These are phyloP conservation scores for Nemania diffusa DNA, from an alignment of 2,329 filamentous ascomycete species.

Conservation along the genomic window DNA sequence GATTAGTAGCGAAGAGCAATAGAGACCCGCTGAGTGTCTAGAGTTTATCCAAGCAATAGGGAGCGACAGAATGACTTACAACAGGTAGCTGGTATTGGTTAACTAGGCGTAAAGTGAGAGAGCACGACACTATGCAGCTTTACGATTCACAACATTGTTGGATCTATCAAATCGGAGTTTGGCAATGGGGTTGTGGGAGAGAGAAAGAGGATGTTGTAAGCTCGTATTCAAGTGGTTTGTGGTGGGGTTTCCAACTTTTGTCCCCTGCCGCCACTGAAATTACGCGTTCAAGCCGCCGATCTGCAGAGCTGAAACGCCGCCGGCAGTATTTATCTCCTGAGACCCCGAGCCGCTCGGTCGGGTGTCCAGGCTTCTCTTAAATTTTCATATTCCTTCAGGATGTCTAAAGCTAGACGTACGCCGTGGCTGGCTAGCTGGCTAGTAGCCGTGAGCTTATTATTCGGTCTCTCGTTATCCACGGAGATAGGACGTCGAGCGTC, in stretches of 20 bases:
- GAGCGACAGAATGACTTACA: no score
- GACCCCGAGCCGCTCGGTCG: conserved; percentile 10
- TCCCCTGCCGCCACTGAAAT: conserved; percentile 23
- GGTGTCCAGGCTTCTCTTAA: not conserved
- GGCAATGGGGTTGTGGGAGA: not conserved
- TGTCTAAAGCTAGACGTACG: conserved; percentile 2
- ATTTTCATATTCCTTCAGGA: conserved; percentile 4
- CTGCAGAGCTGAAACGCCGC: conserved; percentile 31
- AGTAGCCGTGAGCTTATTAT: conserved; percentile 11
- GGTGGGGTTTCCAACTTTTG: conserved; percentile 16
- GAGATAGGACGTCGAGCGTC: conserved; percentile 22
- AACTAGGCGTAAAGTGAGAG: no score
- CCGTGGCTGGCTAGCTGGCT: conserved; percentile 26
- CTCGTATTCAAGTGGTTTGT: conserved; percentile 24
- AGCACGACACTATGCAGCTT: no score
- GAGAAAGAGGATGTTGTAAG: no score
- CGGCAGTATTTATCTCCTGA: conserved; percentile 21
- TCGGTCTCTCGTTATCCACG: conserved; percentile 10
- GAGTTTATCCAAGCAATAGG: no score
- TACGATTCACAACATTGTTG: no score
- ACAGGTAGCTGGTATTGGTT: no score
- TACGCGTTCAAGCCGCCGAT: conserved; percentile 25
- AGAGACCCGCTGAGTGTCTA: no score
- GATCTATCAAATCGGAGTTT: not conserved
- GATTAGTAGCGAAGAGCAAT: no score